Evolutionary conservation across 2,329 filamentous ascomycete genomes (phyloP).

Genomic region (Aureobasidium sp.): DNA sequence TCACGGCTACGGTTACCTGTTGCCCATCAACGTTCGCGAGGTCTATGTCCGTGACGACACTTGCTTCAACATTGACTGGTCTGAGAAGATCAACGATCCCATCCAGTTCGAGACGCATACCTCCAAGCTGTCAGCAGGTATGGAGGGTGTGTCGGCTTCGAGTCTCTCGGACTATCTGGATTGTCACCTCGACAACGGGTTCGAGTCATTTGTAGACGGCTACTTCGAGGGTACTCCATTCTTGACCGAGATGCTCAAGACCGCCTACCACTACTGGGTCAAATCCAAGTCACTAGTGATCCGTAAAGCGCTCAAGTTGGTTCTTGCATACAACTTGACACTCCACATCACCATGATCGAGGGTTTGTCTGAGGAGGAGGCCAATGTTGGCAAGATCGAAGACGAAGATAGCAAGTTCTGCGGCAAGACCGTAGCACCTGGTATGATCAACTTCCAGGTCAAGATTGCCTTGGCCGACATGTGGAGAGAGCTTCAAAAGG

Average conservation of each 20-base stretch:
- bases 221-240: conserved; percentile 95
- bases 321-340: conserved; percentile 92
- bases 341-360: conserved; percentile 92
- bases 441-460: conserved; percentile 99
- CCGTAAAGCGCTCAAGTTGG: conserved; percentile 89
- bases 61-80: conserved; percentile 91
- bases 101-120: conserved; percentile 81
- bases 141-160: conserved; percentile 75
- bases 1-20: conserved; percentile 87
- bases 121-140: conserved; percentile 79
- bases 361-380: conserved; percentile 73
- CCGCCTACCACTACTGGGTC: conserved; percentile 84
- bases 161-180: conserved; percentile 88
- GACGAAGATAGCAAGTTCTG: conserved; percentile 80
- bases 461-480: conserved; percentile 95
- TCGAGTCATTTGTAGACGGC: conserved; percentile 89
- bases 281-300: conserved; percentile 85
- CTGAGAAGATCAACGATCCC: conserved; percentile 71
- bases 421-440: conserved; percentile 84
- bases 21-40: conserved; percentile 89
- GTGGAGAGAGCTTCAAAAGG: conserved; percentile 96
- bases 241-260: conserved; percentile 93
- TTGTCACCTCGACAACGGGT: conserved; percentile 85
- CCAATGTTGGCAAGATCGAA: conserved; percentile 74
- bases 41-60: conserved; percentile 87